Conservation (phyloP, 2,329 filamentous ascomycete species). For the Stemphylium beticola region DNA sequence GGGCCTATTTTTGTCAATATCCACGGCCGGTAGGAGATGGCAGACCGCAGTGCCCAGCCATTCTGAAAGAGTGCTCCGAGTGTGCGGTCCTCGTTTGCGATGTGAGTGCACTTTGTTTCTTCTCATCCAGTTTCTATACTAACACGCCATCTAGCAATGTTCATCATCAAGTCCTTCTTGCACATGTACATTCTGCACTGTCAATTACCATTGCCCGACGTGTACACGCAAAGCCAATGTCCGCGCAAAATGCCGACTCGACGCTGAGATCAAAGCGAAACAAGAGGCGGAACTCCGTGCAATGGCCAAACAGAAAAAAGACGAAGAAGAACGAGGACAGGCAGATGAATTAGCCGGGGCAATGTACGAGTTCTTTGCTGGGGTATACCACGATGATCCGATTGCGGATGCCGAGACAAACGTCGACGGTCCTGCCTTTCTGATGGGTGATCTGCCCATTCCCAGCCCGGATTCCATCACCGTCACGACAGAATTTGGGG, state of each 20-base stretch:
- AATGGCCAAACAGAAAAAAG: slow-evolving; percentile 38
- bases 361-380: slow-evolving; percentile 44
- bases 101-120: slow-evolving; percentile 35
- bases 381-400: slow-evolving; percentile 29
- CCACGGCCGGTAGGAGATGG: slow-evolving; percentile 48
- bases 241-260: slow-evolving; percentile 43
- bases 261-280: slow-evolving; percentile 43
- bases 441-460: slow-evolving; percentile 19
- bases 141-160: slow-evolving; percentile 35
- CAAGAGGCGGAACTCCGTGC: slow-evolving; percentile 39
- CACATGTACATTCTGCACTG: slow-evolving; percentile 48
- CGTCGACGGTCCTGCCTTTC: slow-evolving; percentile 5
- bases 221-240: slow-evolving; percentile 45
- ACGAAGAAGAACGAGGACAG: slow-evolving; percentile 41
- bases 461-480: slow-evolving; percentile 44
- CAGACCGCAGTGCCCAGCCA: slow-evolving; percentile 44
- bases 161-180: slow-evolving; percentile 39
- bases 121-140: slow-evolving; percentile 3
- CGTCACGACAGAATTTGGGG: slow-evolving; percentile 44
- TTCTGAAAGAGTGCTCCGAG: slow-evolving; percentile 48
- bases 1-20: slow-evolving; percentile 51
- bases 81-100: slow-evolving; percentile 51
- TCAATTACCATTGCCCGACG: slow-evolving; percentile 49
- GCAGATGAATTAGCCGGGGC: slow-evolving; percentile 46
- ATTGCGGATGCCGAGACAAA: not conserved